Evolutionary conservation across 2,329 filamentous ascomycete genomes (phyloP).

Genomic region (Neobulgaria alba): DNA sequence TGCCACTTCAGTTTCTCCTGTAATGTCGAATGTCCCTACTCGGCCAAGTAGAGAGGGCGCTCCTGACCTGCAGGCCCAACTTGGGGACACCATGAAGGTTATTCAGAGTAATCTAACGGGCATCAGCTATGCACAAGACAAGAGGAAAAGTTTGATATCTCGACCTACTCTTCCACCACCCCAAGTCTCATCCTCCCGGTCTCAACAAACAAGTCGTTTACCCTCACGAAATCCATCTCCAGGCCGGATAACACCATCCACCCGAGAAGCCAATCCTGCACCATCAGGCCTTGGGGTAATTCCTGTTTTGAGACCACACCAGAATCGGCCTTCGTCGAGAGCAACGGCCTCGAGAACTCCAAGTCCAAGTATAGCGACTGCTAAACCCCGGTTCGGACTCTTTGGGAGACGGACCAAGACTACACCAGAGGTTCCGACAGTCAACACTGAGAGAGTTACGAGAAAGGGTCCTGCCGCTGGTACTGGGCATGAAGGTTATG

Average conservation of each 20-base stretch:
- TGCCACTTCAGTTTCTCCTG: background rate
- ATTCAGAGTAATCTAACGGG: conserved; percentile 51
- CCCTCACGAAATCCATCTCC: conserved; percentile 30
- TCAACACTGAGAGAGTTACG: conserved; percentile 47
- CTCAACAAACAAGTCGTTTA: conserved; percentile 27
- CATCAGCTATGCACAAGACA: conserved; percentile 17
- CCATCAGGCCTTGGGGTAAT: conserved; percentile 26
- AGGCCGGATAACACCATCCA: conserved; percentile 26
- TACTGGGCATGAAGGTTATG: conserved; percentile 89
- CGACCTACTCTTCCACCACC: conserved; percentile 14
- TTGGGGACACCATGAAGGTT: conserved; percentile 42
- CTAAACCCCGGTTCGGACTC: conserved; percentile 62
- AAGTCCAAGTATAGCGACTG: conserved; percentile 49
- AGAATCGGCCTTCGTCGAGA: conserved; percentile 23
- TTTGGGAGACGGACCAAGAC: conserved; percentile 68
- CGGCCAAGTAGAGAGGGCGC: conserved; percentile 64
- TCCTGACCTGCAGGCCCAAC: conserved; percentile 49
- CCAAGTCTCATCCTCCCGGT: conserved; percentile 24
- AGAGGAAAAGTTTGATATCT: conserved; percentile 19
- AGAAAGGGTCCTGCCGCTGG: conserved; percentile 80
- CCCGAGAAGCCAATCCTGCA: conserved; percentile 21
- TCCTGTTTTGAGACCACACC: conserved; percentile 21
- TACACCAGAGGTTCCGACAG: conserved; percentile 38
- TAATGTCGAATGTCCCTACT: conserved; percentile 32
- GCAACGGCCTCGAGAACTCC: conserved; percentile 35